Base-by-base conservation (phyloP, 1,284 basidiomycete genomes). In the Ganoderma lingzhi region DNA sequence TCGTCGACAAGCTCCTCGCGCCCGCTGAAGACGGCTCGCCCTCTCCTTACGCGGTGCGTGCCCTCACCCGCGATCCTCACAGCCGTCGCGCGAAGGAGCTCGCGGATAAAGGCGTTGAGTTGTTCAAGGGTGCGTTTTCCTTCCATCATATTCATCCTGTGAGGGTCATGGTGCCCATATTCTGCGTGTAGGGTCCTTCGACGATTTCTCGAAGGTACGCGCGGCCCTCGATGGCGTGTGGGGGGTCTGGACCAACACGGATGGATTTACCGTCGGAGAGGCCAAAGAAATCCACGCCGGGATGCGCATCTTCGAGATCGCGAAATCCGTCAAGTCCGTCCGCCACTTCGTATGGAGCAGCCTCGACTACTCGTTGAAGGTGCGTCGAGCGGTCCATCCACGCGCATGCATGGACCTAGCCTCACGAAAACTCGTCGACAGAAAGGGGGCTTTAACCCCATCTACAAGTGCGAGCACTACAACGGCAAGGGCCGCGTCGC, bases 271-370 rank as follows among this genome's bases (percentile, higher is more conserved):
- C 2, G 80, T 85, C 10, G 84, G 84, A 10, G 82, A 85, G 71
- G 72, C 80, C 70, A 80, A 78, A 64, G 85, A 86, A 70, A 79
- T 83, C 0, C 84, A 79, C 63, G 71, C 76, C n/a, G 84, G 83
- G 0, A 81, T 86, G 65, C 79, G 83, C 37, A 83, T 87, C 19
- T 87, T 84, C 71, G 85, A 87, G 70, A 74, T 82, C n/a, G 84
- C 86, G 1, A 83, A 84, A 70, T 79, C 82, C 45, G 78, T 74
- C 2, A 75, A 75, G 17, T 75, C 80, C n/a, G 75, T 85, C 42
- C 76, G 79, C 32, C 85, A 87, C 70, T 84, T 84, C 65, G 76
- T 87, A n/a, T 87, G 83, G 83, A 85, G 84, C 71, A 82, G 78
- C 64, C 76, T 87, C 10, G 83, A 84, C 66, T 85, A 86, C 71